A percentile compares a stretch with the other conserved stretches of the same genome.
These are phyloP conservation scores for Hypoxylon sp. DNA, from an alignment of 2,329 filamentous ascomycete genomes.

Conservation along the genomic window DNA sequence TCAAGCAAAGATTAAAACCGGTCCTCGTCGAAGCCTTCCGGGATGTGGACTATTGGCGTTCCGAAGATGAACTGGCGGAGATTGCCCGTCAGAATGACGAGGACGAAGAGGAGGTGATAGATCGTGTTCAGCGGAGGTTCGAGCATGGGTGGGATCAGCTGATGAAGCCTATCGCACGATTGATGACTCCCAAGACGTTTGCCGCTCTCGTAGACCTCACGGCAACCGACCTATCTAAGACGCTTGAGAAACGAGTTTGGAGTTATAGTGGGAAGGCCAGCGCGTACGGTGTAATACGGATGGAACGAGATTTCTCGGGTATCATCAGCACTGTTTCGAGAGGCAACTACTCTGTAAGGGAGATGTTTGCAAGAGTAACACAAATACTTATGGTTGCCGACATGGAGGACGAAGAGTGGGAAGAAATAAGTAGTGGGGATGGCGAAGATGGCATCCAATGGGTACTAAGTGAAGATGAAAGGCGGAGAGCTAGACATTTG, in stretches of 20 bases:
- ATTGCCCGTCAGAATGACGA: conserved; percentile 68
- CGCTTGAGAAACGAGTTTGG: conserved; percentile 91
- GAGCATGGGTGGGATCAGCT: conserved; percentile 88
- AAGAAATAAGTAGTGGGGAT: conserved; percentile 68
- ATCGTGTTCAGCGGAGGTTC: conserved; percentile 84
- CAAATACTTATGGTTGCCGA: conserved; percentile 82
- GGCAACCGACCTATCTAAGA: conserved; percentile 79
- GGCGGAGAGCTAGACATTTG: conserved; percentile 73
- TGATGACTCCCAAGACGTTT: conserved; percentile 85
- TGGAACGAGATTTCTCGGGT: conserved; percentile 80
- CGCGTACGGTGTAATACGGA: conserved; percentile 77
- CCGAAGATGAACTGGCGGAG: conserved; percentile 72
- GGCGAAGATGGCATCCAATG: conserved; percentile 72
- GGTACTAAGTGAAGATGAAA: conserved; percentile 74
- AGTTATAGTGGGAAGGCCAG: conserved; percentile 84
- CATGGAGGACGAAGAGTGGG: conserved; percentile 88
- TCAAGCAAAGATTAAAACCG: conserved; percentile 86
- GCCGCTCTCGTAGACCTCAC: conserved; percentile 82
- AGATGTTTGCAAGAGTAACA: conserved; percentile 75
- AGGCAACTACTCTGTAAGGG: conserved; percentile 77
- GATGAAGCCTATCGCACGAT: conserved; percentile 85
- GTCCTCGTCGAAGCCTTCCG: conserved; percentile 91
- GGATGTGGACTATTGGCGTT: conserved; percentile 86
- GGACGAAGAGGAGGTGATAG: conserved; percentile 68
- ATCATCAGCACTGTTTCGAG: conserved; percentile 73